These are phyloP conservation scores for Boechera divaricarpa DNA, from an alignment of 345 rosid species.

Conservation along the genomic window DNA sequence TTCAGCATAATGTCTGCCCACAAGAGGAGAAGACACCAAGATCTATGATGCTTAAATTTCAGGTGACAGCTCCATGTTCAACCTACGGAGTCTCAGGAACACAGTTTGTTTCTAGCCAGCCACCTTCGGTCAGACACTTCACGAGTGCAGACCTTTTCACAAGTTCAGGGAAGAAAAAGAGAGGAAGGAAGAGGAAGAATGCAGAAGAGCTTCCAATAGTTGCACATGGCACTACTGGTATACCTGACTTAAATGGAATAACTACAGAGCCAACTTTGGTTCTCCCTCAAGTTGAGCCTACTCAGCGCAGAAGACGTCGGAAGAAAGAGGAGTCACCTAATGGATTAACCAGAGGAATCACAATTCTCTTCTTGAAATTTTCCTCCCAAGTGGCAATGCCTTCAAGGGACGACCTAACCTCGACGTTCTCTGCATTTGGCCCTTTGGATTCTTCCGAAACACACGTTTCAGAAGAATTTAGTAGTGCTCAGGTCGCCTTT, in stretches of 20 bases:
- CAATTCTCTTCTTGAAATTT: slow-evolving; percentile 69
- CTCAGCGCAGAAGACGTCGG: slow-evolving; percentile 50
- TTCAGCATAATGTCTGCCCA: slow-evolving; percentile 31
- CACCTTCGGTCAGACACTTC: slow-evolving; percentile 40
- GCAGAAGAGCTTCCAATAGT: slow-evolving; percentile 37
- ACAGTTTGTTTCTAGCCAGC: slow-evolving; percentile 34
- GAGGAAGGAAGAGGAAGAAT: slow-evolving; percentile 60
- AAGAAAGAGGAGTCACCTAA: slow-evolving; percentile 51
- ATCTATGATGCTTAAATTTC: slow-evolving; percentile 50
- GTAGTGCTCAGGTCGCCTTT: slow-evolving; percentile 65
- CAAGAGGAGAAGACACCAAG: slow-evolving; percentile 35
- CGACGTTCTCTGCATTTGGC: slow-evolving; percentile 69
- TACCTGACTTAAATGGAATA: slow-evolving; percentile 72
- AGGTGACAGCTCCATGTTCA: slow-evolving; percentile 52
- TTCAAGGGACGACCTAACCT: slow-evolving; percentile 60
- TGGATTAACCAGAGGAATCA: slow-evolving; percentile 56
- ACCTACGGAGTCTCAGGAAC: slow-evolving; percentile 32
- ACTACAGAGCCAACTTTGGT: slow-evolving; percentile 40
- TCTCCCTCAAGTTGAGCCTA: slow-evolving; percentile 46
- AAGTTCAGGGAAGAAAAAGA: slow-evolving; percentile 47
- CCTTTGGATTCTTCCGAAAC: slow-evolving; percentile 65
- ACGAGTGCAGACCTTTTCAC: slow-evolving; percentile 40
- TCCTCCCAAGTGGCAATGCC: slow-evolving; percentile 64
- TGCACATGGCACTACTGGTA: slow-evolving; percentile 36
- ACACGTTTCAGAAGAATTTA: slow-evolving; percentile 51